These are phyloP conservation scores for Neoboletus subvelutipes DNA, from an alignment of 768 basidiomycete genomes.

Conservation along the genomic window DNA sequence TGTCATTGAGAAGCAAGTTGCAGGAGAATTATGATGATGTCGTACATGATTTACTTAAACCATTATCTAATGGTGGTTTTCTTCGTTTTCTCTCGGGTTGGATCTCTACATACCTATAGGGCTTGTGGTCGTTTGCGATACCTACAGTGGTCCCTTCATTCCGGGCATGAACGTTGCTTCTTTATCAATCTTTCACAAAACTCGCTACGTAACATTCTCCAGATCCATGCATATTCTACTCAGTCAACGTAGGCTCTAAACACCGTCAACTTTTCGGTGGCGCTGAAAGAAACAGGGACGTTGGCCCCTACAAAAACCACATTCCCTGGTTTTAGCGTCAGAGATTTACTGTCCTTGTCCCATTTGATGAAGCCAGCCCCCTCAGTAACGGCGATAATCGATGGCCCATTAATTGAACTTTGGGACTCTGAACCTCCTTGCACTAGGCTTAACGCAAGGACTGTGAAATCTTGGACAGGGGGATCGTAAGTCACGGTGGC, in stretches of 20 bases:
- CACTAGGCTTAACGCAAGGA: constrained; percentile 59
- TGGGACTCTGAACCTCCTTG: constrained; percentile 53
- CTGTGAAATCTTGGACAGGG: constrained; percentile 91
- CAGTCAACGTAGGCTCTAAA: constrained; percentile 32
- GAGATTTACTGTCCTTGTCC: constrained; percentile 35
- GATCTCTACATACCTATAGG: neutral
- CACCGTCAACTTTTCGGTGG: constrained; percentile 26
- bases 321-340: constrained; percentile 60
- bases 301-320: constrained; percentile 84
- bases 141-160: neutral
- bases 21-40: constrained; percentile 22
- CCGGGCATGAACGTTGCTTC: neutral
- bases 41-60: neutral
- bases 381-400: constrained; percentile 73
- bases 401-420: constrained; percentile 73
- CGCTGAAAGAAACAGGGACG: constrained; percentile 49
- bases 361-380: constrained; percentile 61
- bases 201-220: neutral
- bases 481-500: constrained; percentile 75
- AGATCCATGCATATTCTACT: neutral
- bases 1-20: constrained; percentile 70
- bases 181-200: neutral
- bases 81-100: neutral
- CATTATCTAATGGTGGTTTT: neutral
- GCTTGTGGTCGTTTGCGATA: neutral